These are phyloP conservation scores for Yamadazyma sp. DNA, from an alignment of 1,139 yeast genomes.

Conservation along the genomic window DNA sequence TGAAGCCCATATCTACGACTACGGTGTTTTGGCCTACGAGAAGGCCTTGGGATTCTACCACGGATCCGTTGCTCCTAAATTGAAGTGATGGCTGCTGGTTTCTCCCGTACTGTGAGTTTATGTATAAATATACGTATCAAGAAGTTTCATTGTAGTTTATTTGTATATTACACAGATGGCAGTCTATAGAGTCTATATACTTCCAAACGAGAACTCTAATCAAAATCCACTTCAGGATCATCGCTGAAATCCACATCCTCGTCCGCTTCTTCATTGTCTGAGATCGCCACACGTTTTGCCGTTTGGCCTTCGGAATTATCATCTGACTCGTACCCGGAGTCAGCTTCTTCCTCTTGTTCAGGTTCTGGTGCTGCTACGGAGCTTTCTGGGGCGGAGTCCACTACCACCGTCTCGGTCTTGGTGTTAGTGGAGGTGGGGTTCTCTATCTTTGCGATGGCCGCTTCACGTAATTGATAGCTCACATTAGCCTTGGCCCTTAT, in stretches of 20 bases:
- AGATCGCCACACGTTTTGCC: background rate
- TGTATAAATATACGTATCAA: slow-evolving; percentile 3
- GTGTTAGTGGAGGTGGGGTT: background rate
- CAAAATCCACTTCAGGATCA: slow-evolving; percentile 14
- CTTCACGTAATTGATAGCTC: slow-evolving; percentile 73
- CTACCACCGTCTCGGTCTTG: background rate
- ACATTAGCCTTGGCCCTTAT: slow-evolving; percentile 81
- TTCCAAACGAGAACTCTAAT: slow-evolving; percentile 1
- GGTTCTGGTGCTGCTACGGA: background rate
- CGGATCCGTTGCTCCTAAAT: slow-evolving; percentile 8
- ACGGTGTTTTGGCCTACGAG: slow-evolving; percentile 17
- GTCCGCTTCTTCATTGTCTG: slow-evolving; percentile 4
- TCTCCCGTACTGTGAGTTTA: too few species aligned
- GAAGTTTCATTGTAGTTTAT: background rate
- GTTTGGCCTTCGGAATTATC: background rate
- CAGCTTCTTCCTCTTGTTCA: slow-evolving; percentile 2
- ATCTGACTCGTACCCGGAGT: too few species aligned
- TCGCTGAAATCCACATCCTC: slow-evolving; percentile 9
- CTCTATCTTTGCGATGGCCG: slow-evolving; percentile 9
- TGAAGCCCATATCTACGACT: slow-evolving; percentile 28
- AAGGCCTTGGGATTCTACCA: slow-evolving; percentile 9
- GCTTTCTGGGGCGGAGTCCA: background rate
- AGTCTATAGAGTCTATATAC: too few species aligned
- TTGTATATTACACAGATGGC: background rate
- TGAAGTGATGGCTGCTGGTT: too few species aligned